Conservation (phyloP, 495 filamentous ascomycete species). For the Penicillium dipodomyicola region DNA sequence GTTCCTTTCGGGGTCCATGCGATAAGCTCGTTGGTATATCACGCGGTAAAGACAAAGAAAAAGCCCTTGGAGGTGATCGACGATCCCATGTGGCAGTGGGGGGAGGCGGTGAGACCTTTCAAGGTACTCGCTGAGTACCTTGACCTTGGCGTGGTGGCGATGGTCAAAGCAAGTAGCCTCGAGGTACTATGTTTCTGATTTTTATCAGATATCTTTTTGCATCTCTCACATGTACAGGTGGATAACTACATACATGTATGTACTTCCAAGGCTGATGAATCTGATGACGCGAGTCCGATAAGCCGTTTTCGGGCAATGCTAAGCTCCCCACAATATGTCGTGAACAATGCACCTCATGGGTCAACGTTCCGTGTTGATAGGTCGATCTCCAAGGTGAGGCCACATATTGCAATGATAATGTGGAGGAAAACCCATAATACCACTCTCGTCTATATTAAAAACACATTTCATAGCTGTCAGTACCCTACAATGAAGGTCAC, state of each 20-base stretch:
- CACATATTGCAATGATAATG: conserved; percentile 1
- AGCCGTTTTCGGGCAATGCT: conserved; percentile 3
- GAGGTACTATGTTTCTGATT: not conserved
- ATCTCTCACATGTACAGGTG: not conserved
- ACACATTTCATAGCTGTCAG: not conserved
- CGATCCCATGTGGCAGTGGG: conserved; percentile 5
- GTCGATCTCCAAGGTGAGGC: not conserved
- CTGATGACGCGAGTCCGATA: not conserved
- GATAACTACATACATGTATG: no score
- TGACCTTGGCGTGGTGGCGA: not conserved
- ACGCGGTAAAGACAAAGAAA: not conserved
- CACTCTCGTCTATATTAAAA: not conserved
- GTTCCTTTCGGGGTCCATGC: not conserved
- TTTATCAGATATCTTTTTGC: not conserved
- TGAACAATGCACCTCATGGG: not conserved
- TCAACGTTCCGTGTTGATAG: not conserved
- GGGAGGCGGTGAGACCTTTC: conserved; percentile 8
- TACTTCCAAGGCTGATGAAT: no score
- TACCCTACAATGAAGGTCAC: not conserved
- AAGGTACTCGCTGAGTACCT: conserved; percentile 6
- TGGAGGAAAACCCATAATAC: not conserved
- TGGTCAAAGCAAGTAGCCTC: not conserved
- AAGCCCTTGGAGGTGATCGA: conserved; percentile 2
- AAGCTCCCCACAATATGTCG: conserved; percentile 2
- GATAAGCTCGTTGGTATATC: not conserved